Evolutionary conservation across 805 yeast species (phyloP), one percentile per base, ranked within the genome.

Genomic region (Kuraishia molischiana): DNA sequence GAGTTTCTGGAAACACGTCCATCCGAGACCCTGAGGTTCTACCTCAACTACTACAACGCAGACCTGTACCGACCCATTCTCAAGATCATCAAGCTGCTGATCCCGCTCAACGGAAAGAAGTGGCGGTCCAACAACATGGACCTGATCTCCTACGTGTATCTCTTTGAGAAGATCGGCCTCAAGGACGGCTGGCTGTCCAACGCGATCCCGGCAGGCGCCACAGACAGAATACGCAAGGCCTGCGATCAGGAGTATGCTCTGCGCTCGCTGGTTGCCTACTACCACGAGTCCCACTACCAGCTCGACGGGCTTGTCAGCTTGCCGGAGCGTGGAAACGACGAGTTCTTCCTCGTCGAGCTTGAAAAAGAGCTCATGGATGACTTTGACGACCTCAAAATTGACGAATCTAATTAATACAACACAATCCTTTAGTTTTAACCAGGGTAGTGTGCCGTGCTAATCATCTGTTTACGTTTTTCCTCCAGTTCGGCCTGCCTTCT

Each of bases 121-220:
- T 90, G 98, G 98, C 79, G 87, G 48, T 74, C 87, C 11, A 74
- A 78, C 44, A 92, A 90, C 53, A 90, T 92, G 97, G 96, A 89
- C 46, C 65, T 92, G 34, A 84, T 90, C 4, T 85, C 96, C 0
- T 79, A 85, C 42, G 87, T 90, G 2, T 90, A 83, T 50, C 54
- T 92, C 20, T 78, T 86, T 51, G 74, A 85, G 48, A 74, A 77
- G 47, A 63, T 87, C 29, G 74, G 78, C 14, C 56, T 90, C 35
- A 70, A 77, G 42, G 98, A 90, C 53, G 80, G 79, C 43, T 90
- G 97, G 97, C 67, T 90, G 21, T 79, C 78, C n/a, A 95, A 95
- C 0, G 72, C 74, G 44, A 95, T 86, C 63, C 79, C 40, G 73
- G 21, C 37, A 24, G 73, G 40, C 80, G 77, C 48, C 78, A 48